Percentiles rank a stretch among this genome's conserved stretches.
These are phyloP conservation scores for Ophidiomyces ophidiicola DNA, from an alignment of 2,329 filamentous ascomycete genomes.

Conservation along the genomic window DNA sequence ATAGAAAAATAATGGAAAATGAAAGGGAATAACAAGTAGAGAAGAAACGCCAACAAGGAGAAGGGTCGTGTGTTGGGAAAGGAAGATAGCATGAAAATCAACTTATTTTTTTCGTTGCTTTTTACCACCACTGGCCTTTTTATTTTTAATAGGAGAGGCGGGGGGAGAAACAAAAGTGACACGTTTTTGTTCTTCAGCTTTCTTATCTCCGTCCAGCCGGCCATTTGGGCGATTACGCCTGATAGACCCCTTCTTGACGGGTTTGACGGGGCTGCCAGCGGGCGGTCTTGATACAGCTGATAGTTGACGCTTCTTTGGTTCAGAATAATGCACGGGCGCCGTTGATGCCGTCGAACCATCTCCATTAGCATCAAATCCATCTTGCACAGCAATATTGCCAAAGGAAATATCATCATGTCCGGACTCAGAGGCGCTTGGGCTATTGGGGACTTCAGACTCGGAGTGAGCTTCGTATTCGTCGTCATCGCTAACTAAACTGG, in stretches of 20 bases:
- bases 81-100: neutral
- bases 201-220: neutral
- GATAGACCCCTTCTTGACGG: slow-evolving; percentile 21
- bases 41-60: neutral
- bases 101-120: slow-evolving; percentile 13
- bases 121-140: slow-evolving; percentile 22
- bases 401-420: slow-evolving; percentile 44
- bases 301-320: slow-evolving; percentile 22
- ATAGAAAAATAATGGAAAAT: slow-evolving; percentile 2
- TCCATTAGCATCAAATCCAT: slow-evolving; percentile 30
- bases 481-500: slow-evolving; percentile 68
- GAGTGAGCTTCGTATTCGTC: slow-evolving; percentile 61
- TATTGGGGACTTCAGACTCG: slow-evolving; percentile 49
- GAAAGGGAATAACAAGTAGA: neutral
- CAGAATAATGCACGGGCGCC: slow-evolving; percentile 25
- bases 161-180: slow-evolving; percentile 29
- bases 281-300: slow-evolving; percentile 23
- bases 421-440: slow-evolving; percentile 34
- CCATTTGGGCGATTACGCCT: slow-evolving; percentile 8
- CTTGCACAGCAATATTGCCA: slow-evolving; percentile 35
- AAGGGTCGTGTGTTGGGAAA: neutral
- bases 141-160: slow-evolving; percentile 22
- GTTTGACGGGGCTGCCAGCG: slow-evolving; percentile 19
- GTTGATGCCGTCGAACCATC: slow-evolving; percentile 22
- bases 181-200: slow-evolving; percentile 25